These are phyloP conservation scores for Magnaporthiopsis rhizophila DNA, from an alignment of 2,329 filamentous ascomycete genomes.

Conservation along the genomic window DNA sequence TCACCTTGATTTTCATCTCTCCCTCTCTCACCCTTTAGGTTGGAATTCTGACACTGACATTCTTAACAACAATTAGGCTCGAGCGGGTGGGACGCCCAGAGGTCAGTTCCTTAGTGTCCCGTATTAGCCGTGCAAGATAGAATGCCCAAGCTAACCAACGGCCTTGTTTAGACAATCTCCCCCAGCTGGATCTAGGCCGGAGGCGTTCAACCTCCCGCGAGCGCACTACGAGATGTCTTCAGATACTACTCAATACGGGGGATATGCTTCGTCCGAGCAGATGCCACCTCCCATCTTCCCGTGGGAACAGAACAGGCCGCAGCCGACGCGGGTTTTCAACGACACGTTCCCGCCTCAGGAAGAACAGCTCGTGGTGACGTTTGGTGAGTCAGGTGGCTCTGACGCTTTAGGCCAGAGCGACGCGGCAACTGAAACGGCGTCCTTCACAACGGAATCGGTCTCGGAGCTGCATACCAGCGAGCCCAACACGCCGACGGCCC, in stretches of 20 bases:
- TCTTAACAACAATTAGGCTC: conserved; percentile 27
- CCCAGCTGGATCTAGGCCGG: conserved; percentile 63
- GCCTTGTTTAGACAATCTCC: conserved; percentile 46
- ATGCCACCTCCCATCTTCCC: conserved; percentile 71
- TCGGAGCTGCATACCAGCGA: conserved; percentile 30
- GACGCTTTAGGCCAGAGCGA: no score
- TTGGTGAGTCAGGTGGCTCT: no score
- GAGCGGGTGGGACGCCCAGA: conserved; percentile 44
- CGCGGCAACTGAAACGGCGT: neutral
- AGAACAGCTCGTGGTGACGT: conserved; percentile 2
- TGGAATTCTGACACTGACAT: conserved; percentile 37
- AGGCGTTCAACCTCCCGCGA: conserved; percentile 75
- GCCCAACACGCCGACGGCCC: conserved; percentile 35
- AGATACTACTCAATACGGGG: conserved; percentile 64
- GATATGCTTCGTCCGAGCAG: conserved; percentile 58
- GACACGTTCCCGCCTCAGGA: conserved; percentile 26
- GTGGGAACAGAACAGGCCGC: conserved; percentile 69
- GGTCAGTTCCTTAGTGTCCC: conserved; percentile 26
- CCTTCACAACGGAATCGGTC: conserved; percentile 10
- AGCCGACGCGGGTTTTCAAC: conserved; percentile 58
- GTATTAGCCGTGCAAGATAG: neutral
- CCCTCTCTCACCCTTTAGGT: conserved; percentile 27
- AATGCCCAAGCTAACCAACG: conserved; percentile 13
- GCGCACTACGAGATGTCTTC: conserved; percentile 78
- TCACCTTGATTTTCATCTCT: conserved; percentile 15